These are phyloP conservation scores for Gossypium schwendimanii DNA, from an alignment of 441 rosid species.

Conservation along the genomic window DNA sequence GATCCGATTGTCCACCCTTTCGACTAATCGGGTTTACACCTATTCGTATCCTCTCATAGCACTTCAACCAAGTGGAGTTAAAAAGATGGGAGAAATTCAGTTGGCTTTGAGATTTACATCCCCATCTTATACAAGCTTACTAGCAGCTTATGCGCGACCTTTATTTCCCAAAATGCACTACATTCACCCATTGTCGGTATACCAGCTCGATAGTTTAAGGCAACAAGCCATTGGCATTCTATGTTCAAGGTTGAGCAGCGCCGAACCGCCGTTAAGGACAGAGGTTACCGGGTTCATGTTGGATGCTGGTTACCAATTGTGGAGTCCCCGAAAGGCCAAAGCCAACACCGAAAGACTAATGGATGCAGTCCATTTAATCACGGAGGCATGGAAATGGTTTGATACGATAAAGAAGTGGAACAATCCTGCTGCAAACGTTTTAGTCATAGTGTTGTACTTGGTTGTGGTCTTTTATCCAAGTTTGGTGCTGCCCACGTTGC, in stretches of 20 bases:
- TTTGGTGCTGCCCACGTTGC: not conserved
- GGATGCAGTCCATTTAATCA: not conserved
- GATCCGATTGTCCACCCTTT: constrained; percentile 49
- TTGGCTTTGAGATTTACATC: constrained; percentile 1
- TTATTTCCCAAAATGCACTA: not conserved
- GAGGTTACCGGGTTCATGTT: not conserved
- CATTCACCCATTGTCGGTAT: not conserved
- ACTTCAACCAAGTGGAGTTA: not conserved
- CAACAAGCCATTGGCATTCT: not conserved
- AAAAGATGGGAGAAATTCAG: constrained; percentile 5
- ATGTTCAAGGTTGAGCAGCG: not conserved
- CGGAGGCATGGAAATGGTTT: not conserved
- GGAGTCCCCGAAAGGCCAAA: not conserved
- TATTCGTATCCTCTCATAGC: constrained; percentile 44
- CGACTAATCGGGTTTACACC: constrained; percentile 50
- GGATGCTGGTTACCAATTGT: not conserved
- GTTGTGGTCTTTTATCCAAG: not conserved
- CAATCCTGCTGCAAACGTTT: not conserved
- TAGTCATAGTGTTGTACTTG: not conserved
- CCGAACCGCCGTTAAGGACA: not conserved
- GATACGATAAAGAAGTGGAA: not conserved
- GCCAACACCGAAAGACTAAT: not conserved
- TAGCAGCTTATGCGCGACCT: not conserved
- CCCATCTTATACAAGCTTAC: not conserved
- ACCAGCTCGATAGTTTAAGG: not conserved